Percentiles rank a stretch among this genome's conserved stretches.
These are phyloP conservation scores for Dianthus caryophyllus DNA, from an alignment of 148 eudicot genomes.

Conservation along the genomic window DNA sequence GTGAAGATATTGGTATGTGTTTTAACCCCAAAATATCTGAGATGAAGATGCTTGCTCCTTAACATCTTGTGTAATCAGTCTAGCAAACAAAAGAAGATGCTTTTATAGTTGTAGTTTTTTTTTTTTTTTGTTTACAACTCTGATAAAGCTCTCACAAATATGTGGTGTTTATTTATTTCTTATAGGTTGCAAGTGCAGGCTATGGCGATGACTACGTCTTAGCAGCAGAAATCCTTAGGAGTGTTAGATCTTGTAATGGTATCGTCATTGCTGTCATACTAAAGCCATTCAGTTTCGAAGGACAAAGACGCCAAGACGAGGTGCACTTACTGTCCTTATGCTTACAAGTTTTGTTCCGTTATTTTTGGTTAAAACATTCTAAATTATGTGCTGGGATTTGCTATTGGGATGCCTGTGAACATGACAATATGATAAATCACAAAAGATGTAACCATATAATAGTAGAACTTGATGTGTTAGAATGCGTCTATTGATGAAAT, in stretches of 20 bases:
- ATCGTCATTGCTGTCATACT: conserved; percentile 60
- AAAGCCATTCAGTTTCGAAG: conserved; percentile 94
- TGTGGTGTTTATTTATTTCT: conserved; percentile 11
- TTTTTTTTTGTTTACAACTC: conserved; percentile 2
- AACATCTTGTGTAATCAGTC: neutral
- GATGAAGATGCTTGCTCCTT: neutral
- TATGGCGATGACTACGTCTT: conserved; percentile 61
- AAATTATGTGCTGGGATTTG: too few species aligned
- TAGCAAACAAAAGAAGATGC: neutral
- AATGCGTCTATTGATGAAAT: neutral
- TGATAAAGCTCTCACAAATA: conserved; percentile 1
- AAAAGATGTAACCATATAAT: too few species aligned
- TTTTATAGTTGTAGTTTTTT: neutral
- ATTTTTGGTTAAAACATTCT: too few species aligned
- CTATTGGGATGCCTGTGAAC: too few species aligned
- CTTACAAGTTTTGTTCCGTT: neutral
- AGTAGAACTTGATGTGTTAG: neutral
- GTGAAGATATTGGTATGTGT: neutral
- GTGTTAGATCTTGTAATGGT: conserved; percentile 46
- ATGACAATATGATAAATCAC: too few species aligned
- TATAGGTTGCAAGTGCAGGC: conserved; percentile 89
- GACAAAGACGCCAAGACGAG: conserved; percentile 90
- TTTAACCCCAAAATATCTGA: neutral
- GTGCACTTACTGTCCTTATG: conserved; percentile 29
- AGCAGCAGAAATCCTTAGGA: conserved; percentile 52